phyloP scores from a whole-genome alignment of 2,329 filamentous ascomycete genomes.

The Trichoderma simmonsii region DNA sequence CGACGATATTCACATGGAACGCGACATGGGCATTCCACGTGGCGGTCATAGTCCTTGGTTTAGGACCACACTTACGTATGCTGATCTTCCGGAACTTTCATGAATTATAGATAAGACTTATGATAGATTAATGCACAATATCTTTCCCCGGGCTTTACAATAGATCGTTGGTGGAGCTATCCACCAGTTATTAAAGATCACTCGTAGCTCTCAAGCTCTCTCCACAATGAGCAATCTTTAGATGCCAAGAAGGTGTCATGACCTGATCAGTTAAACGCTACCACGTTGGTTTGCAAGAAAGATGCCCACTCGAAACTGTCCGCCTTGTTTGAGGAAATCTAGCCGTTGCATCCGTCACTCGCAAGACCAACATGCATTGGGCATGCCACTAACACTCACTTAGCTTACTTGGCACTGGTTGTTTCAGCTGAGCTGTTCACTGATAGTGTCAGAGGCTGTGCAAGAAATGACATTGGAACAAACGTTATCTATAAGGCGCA shows the following conservation, averaged over 20 bases:
- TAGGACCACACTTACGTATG: background rate
- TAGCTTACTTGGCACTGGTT: background rate
- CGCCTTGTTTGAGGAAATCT: background rate
- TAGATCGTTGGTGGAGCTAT: background rate
- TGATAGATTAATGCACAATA: background rate
- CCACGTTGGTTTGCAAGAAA: background rate
- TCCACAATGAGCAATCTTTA: too few species aligned
- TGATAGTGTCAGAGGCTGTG: background rate
- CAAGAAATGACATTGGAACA: background rate
- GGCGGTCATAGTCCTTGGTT: background rate
- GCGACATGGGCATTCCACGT: background rate
- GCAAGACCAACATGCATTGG: background rate
- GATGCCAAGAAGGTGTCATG: too few species aligned
- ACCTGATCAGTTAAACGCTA: background rate
- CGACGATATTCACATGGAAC: background rate
- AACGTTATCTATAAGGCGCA: background rate
- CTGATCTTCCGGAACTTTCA: background rate
- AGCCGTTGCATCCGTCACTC: background rate
- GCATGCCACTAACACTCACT: background rate
- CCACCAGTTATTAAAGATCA: background rate
- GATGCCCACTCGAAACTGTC: accelerated
- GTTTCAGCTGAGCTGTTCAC: background rate
- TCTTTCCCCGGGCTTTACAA: background rate
- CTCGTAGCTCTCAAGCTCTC: background rate
- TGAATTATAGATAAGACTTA: background rate